These are phyloP conservation scores for Lyophyllum shimeji DNA, from an alignment of 768 basidiomycete species.

Conservation along the genomic window DNA sequence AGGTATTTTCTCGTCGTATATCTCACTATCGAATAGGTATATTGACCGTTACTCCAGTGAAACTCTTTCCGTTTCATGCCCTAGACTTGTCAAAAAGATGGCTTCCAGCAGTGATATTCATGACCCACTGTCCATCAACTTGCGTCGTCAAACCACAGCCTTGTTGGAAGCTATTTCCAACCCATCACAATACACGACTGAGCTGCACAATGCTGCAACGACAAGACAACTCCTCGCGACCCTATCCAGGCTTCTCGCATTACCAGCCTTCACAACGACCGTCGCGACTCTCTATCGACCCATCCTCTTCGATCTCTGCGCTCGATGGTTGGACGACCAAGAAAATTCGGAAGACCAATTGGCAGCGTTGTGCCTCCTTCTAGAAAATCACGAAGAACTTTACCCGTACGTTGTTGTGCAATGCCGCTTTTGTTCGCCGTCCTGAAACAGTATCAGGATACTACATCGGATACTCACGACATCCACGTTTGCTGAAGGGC, in stretches of 20 bases:
- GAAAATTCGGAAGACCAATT: conserved; percentile 51
- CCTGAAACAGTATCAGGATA: conserved; percentile 40
- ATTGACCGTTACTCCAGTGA: background rate
- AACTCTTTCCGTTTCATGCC: conserved; percentile 1
- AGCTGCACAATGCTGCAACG: conserved; percentile 39
- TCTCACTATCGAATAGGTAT: background rate
- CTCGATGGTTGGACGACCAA: conserved; percentile 71
- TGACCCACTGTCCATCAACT: conserved; percentile 62
- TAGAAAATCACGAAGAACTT: conserved; percentile 71
- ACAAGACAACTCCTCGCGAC: conserved; percentile 44
- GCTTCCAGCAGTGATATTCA: conserved; percentile 30
- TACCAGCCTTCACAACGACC: conserved; percentile 59
- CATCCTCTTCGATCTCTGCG: conserved; percentile 75
- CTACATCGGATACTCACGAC: conserved; percentile 50
- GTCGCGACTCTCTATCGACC: conserved; percentile 75
- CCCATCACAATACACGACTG: conserved; percentile 35
- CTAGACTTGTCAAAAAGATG: conserved; percentile 15
- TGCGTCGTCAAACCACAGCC: conserved; percentile 49
- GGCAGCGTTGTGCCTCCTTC: conserved; percentile 57
- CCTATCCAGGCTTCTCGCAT: conserved; percentile 59
- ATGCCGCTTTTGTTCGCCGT: conserved; percentile 7
- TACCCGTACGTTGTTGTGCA: conserved; percentile 54
- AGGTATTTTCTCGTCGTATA: background rate
- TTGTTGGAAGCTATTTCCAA: conserved; percentile 46
- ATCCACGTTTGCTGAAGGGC: conserved; percentile 48